Base-by-base conservation (phyloP, 202 grass and related monocot species). In the Panicum hallii region DNA sequence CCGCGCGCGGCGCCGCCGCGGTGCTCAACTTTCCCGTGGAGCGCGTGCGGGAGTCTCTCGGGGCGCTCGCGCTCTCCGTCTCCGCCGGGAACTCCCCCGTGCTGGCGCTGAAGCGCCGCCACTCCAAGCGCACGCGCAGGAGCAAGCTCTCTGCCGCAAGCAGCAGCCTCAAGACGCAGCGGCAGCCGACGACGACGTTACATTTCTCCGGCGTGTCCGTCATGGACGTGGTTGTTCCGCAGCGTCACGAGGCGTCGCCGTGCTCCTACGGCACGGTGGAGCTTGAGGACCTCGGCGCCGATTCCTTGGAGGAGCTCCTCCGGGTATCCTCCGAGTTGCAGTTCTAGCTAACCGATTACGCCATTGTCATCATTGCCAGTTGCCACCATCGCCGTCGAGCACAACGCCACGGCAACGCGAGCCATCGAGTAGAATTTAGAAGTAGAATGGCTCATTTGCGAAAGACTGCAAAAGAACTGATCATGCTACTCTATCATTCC, bases 11-110 rank as follows among this genome's bases (percentile, higher is more conserved):
- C 26, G n/a, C 54, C 49, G 63, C 81, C 23, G 85, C 92, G 5
- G 82, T 94, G 10, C 83, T 94, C 79, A 92, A 94, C 81, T 94
- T 94, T 77, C 90, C 87, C 0, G 81, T 83, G 7, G 71, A 92
- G 38, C 52, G 5, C 79, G 82, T 63, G 17, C 19, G 32, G 34
- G 73, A 88, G 22, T 88, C 79, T 2, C 52, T 82, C 0, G 28
- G 28, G 15, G 13, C 26, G 83, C 81, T 48, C 0, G 92, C 26
- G 46, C 46, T 73, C n/a, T 12, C 46, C 14, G n/a, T 0, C 43
- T 0, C 10, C 4, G 20, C 1, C 4, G 67, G 1, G 11, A 13
- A 11, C 15, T 74, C 71, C 4, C 30, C 71, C 0, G 71, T 74
- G 1, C 48, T 74, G 3, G 71, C 71, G 26, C 71, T 74, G 3